phyloP scores from a whole-genome alignment of 2,329 filamentous ascomycete genomes.

The Exserohilum turcica region DNA sequence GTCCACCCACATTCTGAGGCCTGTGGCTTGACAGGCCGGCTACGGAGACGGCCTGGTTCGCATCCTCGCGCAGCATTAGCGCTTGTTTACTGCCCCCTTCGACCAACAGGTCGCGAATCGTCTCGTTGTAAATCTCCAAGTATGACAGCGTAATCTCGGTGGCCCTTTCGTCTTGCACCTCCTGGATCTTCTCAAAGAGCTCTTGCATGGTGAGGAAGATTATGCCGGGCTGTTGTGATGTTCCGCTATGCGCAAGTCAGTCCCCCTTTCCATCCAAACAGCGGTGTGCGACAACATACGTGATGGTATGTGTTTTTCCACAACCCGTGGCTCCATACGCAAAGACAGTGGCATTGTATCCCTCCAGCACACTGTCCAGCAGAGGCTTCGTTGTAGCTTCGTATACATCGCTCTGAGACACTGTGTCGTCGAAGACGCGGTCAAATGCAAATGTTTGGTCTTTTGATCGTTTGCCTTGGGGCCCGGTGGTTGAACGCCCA shows the following conservation, averaged over 20 bases:
- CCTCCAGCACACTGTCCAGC: conserved; percentile 93
- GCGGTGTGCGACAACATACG: conserved; percentile 37
- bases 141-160: conserved; percentile 94
- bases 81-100: conserved; percentile 80
- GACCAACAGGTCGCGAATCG: conserved; percentile 92
- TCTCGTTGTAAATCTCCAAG: conserved; percentile 98
- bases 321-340: conserved; percentile 97
- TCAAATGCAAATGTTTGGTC: conserved; percentile 98
- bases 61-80: conserved; percentile 91
- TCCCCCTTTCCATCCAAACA: not conserved
- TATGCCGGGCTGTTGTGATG: conserved; percentile 89
- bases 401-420: conserved; percentile 90
- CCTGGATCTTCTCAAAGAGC: conserved; percentile 93
- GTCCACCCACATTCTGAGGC: conserved; percentile 72
- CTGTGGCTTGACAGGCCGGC: conserved; percentile 88
- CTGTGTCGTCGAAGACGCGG: conserved; percentile 94
- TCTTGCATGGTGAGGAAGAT: conserved; percentile 99
- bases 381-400: conserved; percentile 86
- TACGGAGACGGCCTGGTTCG: conserved; percentile 89
- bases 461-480: conserved; percentile 86
- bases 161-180: conserved; percentile 81
- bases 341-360: conserved; percentile 98
- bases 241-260: conserved; percentile 60
- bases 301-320: conserved; percentile 97
- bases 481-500: conserved; percentile 72